Evolutionary conservation across 2,329 filamentous ascomycete genomes (phyloP).

Genomic region (Fusarium brachygibbosum): DNA sequence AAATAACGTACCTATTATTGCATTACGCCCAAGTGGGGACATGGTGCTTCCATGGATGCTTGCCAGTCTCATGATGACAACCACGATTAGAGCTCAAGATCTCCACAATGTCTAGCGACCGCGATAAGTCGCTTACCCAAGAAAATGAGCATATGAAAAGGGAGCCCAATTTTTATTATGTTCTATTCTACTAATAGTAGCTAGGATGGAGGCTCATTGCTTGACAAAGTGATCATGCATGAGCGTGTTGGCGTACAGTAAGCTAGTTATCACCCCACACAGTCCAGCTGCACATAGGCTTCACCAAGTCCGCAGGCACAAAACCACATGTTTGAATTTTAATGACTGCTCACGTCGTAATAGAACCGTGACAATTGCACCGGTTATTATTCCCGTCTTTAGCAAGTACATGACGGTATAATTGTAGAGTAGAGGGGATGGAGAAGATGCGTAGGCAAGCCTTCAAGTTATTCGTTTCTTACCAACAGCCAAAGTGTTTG

Average conservation of each 20-base stretch:
- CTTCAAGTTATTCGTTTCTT: not conserved
- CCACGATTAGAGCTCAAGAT: not conserved
- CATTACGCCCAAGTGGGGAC: not conserved
- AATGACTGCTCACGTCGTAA: constrained; percentile 16
- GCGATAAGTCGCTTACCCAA: not conserved
- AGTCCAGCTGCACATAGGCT: constrained; percentile 16
- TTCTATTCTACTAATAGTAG: not conserved
- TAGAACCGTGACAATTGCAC: not conserved
- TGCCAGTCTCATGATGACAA: not conserved
- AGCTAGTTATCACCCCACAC: constrained; percentile 24
- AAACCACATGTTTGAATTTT: constrained; percentile 46
- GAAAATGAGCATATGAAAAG: not conserved
- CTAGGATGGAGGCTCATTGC: not conserved
- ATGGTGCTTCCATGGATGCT: not conserved
- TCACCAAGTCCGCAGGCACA: not conserved
- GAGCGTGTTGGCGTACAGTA: not conserved
- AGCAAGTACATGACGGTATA: constrained; percentile 7
- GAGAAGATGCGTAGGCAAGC: not conserved
- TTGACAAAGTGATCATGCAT: not conserved
- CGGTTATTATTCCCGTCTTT: not conserved
- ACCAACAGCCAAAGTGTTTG: not conserved
- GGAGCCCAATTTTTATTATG: accelerated
- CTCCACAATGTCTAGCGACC: not conserved
- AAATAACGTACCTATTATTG: not conserved
- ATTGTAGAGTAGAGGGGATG: not conserved